phyloP scores from a whole-genome alignment of 495 filamentous ascomycete species.

The Aspergillus funiculosus region DNA sequence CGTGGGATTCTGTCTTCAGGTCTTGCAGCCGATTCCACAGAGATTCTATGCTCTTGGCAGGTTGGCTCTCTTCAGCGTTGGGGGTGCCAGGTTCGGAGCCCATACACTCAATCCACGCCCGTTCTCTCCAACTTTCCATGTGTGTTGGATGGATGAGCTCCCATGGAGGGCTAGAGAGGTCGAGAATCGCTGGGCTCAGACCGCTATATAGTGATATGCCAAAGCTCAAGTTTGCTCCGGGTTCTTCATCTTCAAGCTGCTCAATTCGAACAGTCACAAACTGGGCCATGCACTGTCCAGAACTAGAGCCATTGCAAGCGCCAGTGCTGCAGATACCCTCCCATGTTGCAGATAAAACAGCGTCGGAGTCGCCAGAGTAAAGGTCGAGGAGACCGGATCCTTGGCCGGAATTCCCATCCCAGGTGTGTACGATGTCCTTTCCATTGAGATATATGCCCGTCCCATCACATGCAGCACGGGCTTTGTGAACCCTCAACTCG shows the following conservation, averaged over 20 bases:
- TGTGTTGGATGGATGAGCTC: conserved; percentile 33
- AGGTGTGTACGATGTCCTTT: conserved; percentile 24
- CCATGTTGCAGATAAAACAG: conserved; percentile 26
- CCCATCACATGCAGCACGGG: conserved; percentile 28
- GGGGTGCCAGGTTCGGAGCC: not conserved
- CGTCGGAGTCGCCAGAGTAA: conserved; percentile 18
- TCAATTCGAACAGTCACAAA: conserved; percentile 43
- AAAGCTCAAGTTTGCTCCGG: conserved; percentile 25
- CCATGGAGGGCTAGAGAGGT: conserved; percentile 42
- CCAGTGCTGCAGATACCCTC: conserved; percentile 37
- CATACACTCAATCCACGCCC: not conserved
- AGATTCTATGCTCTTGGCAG: conserved; percentile 11
- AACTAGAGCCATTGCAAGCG: conserved; percentile 19
- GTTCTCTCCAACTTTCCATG: not conserved
- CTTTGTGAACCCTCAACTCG: conserved; percentile 22
- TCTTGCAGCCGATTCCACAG: conserved; percentile 31
- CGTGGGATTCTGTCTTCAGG: conserved; percentile 3
- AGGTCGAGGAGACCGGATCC: conserved; percentile 27
- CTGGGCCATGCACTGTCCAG: conserved; percentile 37
- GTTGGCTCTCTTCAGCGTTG: not conserved
- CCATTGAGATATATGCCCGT: conserved; percentile 34
- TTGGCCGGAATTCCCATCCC: conserved; percentile 30
- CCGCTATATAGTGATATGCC: not conserved
- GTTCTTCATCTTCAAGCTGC: conserved; percentile 28
- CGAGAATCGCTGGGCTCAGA: conserved; percentile 26